phyloP scores from a whole-genome alignment of 2,329 filamentous ascomycete genomes.

The Phyllosticta paracitricarpa region DNA sequence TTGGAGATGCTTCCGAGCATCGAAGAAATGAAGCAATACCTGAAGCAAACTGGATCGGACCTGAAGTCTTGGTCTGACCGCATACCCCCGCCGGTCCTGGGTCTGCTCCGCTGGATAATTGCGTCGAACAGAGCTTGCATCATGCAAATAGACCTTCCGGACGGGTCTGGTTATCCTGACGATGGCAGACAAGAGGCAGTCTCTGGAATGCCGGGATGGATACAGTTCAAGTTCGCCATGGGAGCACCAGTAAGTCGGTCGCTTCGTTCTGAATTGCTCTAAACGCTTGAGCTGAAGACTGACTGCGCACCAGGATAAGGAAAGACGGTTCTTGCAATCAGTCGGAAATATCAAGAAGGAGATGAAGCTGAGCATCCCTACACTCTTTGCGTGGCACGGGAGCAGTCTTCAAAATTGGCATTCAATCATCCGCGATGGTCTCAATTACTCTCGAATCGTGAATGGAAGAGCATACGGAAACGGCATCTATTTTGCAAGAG shows the following conservation, averaged over 20 bases:
- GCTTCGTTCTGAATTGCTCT: background rate
- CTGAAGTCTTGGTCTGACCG: constrained; percentile 45
- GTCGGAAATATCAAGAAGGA: constrained; percentile 39
- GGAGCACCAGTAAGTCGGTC: constrained; percentile 53
- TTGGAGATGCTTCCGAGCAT: constrained; percentile 54
- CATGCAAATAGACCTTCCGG: constrained; percentile 53
- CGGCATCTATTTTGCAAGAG: constrained; percentile 68
- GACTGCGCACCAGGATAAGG: constrained; percentile 53
- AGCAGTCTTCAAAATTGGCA: constrained; percentile 75
- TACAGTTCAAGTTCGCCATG: constrained; percentile 82
- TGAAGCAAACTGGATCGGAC: constrained; percentile 27
- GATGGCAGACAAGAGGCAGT: constrained; percentile 43
- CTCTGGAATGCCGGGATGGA: constrained; percentile 53
- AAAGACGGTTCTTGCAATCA: constrained; percentile 60
- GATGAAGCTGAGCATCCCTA: constrained; percentile 45
- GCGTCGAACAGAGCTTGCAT: constrained; percentile 85
- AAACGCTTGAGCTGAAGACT: background rate
- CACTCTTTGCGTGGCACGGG: constrained; percentile 81
- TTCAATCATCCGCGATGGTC: constrained; percentile 71
- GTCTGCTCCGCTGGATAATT: constrained; percentile 75
- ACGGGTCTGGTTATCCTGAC: constrained; percentile 10
- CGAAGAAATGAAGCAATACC: constrained; percentile 43
- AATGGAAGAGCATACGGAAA: constrained; percentile 66
- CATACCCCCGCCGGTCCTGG: constrained; percentile 55
- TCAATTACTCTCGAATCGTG: constrained; percentile 55